phyloP scores from a whole-genome alignment of 2,329 filamentous ascomycete species.

The Cadophora luteo-olivacea region DNA sequence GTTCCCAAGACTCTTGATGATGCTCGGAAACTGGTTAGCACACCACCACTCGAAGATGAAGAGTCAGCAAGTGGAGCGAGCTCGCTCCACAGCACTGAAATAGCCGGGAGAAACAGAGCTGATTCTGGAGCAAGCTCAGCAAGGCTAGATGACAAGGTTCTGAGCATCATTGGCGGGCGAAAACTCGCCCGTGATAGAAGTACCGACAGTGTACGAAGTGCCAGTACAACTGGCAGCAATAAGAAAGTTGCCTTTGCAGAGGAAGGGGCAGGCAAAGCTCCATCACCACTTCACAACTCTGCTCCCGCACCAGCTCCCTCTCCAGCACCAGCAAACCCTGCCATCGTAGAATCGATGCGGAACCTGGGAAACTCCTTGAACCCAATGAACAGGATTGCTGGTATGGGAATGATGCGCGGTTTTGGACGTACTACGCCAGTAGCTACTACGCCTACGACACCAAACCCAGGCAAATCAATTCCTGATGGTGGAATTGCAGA shows the following conservation, averaged over 20 bases:
- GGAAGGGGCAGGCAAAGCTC: conserved; percentile 47
- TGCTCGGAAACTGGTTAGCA: conserved; percentile 85
- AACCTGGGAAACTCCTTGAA: conserved; percentile 83
- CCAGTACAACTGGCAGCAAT: conserved; percentile 52
- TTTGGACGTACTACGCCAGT: conserved; percentile 65
- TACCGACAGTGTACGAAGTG: conserved; percentile 74
- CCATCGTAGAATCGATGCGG: conserved; percentile 79
- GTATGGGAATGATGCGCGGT: conserved; percentile 75
- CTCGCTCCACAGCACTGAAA: conserved; percentile 52
- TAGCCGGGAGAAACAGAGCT: conserved; percentile 42
- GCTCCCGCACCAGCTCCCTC: conserved; percentile 39
- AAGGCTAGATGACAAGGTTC: conserved; percentile 67
- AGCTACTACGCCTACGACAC: conserved; percentile 49
- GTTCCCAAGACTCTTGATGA: conserved; percentile 93
- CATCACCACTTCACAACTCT: conserved; percentile 39
- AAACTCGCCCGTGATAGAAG: conserved; percentile 71
- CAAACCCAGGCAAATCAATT: conserved; percentile 49
- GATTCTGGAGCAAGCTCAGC: conserved; percentile 48
- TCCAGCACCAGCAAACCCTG: conserved; percentile 56
- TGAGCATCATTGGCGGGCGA: conserved; percentile 74
- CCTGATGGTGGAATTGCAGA: conserved; percentile 58
- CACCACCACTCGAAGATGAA: conserved; percentile 59
- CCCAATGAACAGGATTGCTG: conserved; percentile 78
- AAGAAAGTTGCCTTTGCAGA: conserved; percentile 62
- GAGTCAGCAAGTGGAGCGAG: conserved; percentile 55